A percentile compares a stretch with the other conserved stretches of the same genome.
Conservation (phyloP, 306 rosid species). For the Prunus mira region DNA sequence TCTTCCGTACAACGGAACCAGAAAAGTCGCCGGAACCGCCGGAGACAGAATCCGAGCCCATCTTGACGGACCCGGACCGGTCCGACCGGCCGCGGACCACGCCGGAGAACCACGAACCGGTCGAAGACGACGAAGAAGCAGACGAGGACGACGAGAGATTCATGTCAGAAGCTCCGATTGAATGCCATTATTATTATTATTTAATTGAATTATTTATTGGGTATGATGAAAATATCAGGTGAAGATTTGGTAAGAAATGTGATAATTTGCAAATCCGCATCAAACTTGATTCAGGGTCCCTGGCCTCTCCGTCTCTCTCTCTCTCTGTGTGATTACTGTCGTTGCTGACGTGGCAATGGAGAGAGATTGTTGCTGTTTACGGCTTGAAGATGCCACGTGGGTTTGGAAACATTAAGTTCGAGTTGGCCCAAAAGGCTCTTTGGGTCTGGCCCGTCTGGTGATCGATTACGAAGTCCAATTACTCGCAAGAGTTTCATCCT, state of each 20-base stretch:
- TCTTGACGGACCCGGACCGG: slow-evolving; percentile 42
- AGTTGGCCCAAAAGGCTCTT: too few species aligned
- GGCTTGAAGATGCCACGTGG: background rate
- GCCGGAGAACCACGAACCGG: slow-evolving; percentile 86
- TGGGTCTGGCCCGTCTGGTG: too few species aligned
- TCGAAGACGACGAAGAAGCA: slow-evolving; percentile 42
- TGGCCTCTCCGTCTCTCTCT: background rate
- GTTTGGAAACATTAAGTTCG: background rate
- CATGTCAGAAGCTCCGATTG: slow-evolving; percentile 40
- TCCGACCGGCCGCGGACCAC: slow-evolving; percentile 71
- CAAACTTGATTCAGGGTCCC: background rate
- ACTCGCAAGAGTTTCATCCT: too few species aligned
- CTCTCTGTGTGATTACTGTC: background rate
- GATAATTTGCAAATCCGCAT: background rate
- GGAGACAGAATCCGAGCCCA: slow-evolving; percentile 33
- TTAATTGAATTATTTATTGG: background rate
- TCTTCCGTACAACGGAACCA: slow-evolving; percentile 65
- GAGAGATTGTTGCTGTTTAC: too few species aligned
- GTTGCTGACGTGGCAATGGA: background rate
- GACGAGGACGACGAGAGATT: slow-evolving; percentile 53
- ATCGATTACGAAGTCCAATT: too few species aligned
- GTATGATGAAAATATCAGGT: background rate
- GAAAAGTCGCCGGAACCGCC: slow-evolving; percentile 28
- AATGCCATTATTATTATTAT: slow-evolving; percentile 1
- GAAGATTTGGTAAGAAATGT: background rate